A percentile compares a stretch with the other conserved stretches of the same genome.
phyloP scores from a whole-genome alignment of 306 rosid genomes.

The Glycine soja region DNA sequence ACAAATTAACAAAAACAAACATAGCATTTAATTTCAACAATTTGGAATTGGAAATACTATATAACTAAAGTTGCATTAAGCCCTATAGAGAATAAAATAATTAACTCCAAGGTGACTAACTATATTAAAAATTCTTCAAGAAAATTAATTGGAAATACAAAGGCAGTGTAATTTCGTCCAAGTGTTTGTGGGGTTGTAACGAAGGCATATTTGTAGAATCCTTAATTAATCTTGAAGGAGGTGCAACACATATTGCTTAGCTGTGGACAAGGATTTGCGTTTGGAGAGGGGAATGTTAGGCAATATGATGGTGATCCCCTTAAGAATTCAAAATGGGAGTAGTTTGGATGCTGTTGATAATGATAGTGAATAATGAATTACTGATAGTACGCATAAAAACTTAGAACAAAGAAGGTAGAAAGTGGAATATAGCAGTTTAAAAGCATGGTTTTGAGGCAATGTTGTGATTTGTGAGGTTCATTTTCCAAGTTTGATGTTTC shows the following conservation, averaged over 20 bases:
- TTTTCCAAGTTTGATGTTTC: not conserved
- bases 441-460: not conserved
- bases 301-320: constrained; percentile 57
- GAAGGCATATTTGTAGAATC: too few relatives aligned
- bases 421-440: not conserved
- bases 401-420: not conserved
- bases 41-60: too few relatives aligned
- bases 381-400: not conserved
- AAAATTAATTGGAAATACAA: too few relatives aligned
- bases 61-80: too few relatives aligned
- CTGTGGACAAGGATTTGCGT: constrained; percentile 26
- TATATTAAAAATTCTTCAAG: too few relatives aligned
- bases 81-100: too few relatives aligned
- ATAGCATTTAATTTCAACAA: too few relatives aligned
- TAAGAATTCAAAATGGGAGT: constrained; percentile 54
- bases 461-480: not conserved
- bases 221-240: too few relatives aligned
- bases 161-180: too few relatives aligned
- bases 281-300: constrained; percentile 36
- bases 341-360: constrained; percentile 31
- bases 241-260: constrained; percentile 58
- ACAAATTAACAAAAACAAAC: too few relatives aligned
- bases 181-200: too few relatives aligned
- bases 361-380: constrained; percentile 9
- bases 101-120: too few relatives aligned